Evolutionary conservation across 192 early-diverging fungal genomes (phyloP), one percentile per base, ranked within the genome.

Genomic region (Phlyctochytrium arcticum): DNA sequence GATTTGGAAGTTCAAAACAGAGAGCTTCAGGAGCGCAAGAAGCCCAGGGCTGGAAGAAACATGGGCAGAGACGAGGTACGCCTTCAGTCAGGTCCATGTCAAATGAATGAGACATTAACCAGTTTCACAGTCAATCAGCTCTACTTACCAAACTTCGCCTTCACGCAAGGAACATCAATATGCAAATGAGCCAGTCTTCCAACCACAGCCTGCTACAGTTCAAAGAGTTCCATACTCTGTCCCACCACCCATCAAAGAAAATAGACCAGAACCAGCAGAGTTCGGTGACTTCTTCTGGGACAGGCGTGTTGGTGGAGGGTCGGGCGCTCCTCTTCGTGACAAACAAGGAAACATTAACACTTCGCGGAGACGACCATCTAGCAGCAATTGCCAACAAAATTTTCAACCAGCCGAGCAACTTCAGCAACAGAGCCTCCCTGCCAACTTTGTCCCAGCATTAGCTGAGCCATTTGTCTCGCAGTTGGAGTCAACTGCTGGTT

Each of bases 231-330:
- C 15, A 44, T 12, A 19, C 21, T 44, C 39, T 44, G 15, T 44
- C 1, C 21, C 21, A 19, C 39, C 39, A 1, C 39, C 39, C 15
- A 44, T 12, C 39, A 44, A 44, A 44, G 39, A 2, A 44, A n/a
- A 44, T 12, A 44, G 39, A n/a, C 39, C 39, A 44, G 21, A 44
- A 19, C 39, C 0, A 39, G 32, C 24, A 15, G 39, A 44, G 39
- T 44, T n/a, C 39, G 39, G 21, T 44, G 39, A 61, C 27, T 61
- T 61, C 32, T 61, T 61, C 39, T 61, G 59, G 59, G 12, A 12
- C 5, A 12, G 39, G n/a, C 59, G 59, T 17, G 19, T 30, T 4
- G 17, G 31, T 6, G 59, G 59, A 9, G 59, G 59, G n/a, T 37
- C 42, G 1, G 59, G 59, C 26, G 37, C 59, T 1, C 59, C 59